Base-by-base conservation (phyloP, 305 asterid genomes). In the Plantago lanceolata region DNA sequence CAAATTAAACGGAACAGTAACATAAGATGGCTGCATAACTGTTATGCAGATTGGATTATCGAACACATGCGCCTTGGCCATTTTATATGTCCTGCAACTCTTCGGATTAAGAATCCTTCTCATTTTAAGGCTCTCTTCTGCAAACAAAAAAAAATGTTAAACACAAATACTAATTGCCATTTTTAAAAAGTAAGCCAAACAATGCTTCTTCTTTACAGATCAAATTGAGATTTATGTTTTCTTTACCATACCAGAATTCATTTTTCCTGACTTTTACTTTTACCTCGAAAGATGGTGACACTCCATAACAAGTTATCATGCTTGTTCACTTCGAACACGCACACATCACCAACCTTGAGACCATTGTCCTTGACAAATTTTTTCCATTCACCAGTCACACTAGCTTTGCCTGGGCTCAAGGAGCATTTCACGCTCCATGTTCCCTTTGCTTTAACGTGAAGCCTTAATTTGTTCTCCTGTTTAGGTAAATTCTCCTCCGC, bases 261-360 rank as follows among this genome's bases (percentile, higher is more conserved):
- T 8, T 57, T 18, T 57, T 12, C 40, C 48, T 24, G n/a, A n/a
- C n/a, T 31, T 57, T 29, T 8, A 48, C 17, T 15, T 53, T 57
- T 31, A 33, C 3, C 16, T 11, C 45, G 63, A 21, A 69, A 69
- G 15, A 74, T 65, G 63, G 31, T 0, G 14, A 62, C 79, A 44
- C 69, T 51, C 72, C 72, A 70, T 6, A 51, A 43, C 19, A 35
- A 52, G 19, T 53, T 66, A 35, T 28, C 6, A 0, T 19, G 20
- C 56, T 58, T 14, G 26, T 19, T 60, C 20, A 62, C 55, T 64
- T 74, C 64, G 43, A 80, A 71, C 13, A 73, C 55, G 17, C 78
- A 76, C 2, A 56, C 70, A 63, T 76, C 81, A 0, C 79, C 79
- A 0, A 62, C 53, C 15, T 63, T 28, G 19, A 73, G 67, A 11